Evolutionary conservation across 176 grass and related monocot species (phyloP), one percentile per base, ranked within the genome.

Genomic region (Phoenix roebelenii): DNA sequence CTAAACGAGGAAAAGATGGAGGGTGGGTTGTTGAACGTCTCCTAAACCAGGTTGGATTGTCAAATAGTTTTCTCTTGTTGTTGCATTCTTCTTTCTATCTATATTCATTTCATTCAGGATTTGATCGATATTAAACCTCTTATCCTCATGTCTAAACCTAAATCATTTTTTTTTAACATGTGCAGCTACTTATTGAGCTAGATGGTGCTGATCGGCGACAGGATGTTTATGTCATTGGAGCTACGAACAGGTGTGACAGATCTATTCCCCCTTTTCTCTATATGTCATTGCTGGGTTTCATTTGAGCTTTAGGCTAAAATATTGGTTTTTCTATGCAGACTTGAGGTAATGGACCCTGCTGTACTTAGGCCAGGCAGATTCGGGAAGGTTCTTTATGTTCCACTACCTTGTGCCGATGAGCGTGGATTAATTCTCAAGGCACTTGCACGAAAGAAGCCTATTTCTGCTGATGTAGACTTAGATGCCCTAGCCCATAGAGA

Each of bases 311-410:
- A 22, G 9, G 0, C 35, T 44, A 53, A 51, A 23, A 54, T 25
- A n/a, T 55, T 15, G 1, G 54, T 9, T 72, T 15, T 5, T 16
- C 28, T 52, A 67, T 10, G 6, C 63, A 83, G 80, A 71, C 84
- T 85, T 72, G 92, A 97, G 79, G 81, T 97, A 77, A 88, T 97
- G 74, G 92, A 97, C 72, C 87, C 85, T 18, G 92, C 92, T 65
- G 77, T 85, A 17, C 48, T 97, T 60, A 62, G 83, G 23, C 92
- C 92, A 54, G 92, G 92, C 52, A 85, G 92, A 82, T 88, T 97
- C 61, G 92, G 92, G 3, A 91, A 88, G 52, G 77, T 80, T 67
- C 59, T 85, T 15, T 97, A 83, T 85, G 87, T 97, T 39, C 92
- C 87, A 64, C 69, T 97, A 62, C 92, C 92, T 58, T 66, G 60